Conservation (phyloP, 148 eudicot species). For the Rhododendron henanense region DNA sequence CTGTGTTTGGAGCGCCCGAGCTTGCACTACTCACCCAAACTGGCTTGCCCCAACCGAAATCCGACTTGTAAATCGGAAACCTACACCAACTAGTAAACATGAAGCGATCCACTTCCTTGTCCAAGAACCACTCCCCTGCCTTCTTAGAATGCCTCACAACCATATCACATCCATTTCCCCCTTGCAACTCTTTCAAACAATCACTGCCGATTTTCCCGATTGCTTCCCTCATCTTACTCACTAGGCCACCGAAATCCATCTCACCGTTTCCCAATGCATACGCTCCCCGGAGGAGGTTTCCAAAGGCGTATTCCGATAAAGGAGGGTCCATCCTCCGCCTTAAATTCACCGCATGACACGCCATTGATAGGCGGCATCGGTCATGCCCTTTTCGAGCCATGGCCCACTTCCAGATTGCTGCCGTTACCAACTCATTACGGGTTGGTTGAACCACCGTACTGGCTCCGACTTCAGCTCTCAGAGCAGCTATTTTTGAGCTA, state of each 20-base stretch:
- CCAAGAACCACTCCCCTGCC: neutral
- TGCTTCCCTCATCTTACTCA: constrained; percentile 14
- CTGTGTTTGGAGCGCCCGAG: constrained; percentile 6
- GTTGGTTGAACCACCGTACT: constrained; percentile 15
- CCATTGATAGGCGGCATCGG: neutral
- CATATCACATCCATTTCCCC: constrained; percentile 13
- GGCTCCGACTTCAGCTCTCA: constrained; percentile 13
- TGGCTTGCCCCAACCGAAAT: constrained; percentile 49
- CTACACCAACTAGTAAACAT: constrained; percentile 39
- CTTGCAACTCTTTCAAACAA: neutral
- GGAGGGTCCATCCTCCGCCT: constrained; percentile 23
- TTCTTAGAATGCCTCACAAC: neutral
- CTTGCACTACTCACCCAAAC: constrained; percentile 31
- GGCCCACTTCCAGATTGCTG: constrained; percentile 35
- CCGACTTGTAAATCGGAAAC: constrained; percentile 30
- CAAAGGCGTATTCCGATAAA: constrained; percentile 14
- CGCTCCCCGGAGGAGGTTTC: constrained; percentile 22
- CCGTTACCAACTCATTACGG: constrained; percentile 28
- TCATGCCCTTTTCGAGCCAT: constrained; percentile 4
- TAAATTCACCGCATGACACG: constrained; percentile 27
- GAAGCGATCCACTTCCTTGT: neutral
- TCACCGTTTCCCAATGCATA: neutral
- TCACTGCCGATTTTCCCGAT: constrained; percentile 10
- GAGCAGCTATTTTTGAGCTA: constrained; percentile 24
- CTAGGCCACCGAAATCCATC: constrained; percentile 8